Evolutionary conservation across 768 basidiomycete species (phyloP), one percentile per base, ranked within the genome.

Genomic region (Serendipita sp.): DNA sequence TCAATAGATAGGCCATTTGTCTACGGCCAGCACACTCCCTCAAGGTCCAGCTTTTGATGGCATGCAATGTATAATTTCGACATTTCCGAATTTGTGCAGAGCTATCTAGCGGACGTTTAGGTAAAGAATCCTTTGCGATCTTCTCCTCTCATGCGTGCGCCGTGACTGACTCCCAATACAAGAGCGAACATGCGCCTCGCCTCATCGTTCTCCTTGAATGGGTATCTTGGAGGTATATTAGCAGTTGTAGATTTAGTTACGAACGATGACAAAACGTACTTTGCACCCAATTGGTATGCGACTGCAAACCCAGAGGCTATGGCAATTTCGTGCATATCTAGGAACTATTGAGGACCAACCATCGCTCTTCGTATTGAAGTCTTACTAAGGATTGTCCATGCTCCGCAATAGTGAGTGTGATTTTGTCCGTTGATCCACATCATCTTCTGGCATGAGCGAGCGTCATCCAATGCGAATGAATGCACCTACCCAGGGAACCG

Each of bases 221-320:
- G 75, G 45, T 69, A 75, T 1, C 53, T 58, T 4, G 11, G n/a
- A n/a, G 9, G 9, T 22, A n/a, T 20, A n/a, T 58, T 31, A 58
- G 30, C 9, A 9, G 24, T 11, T 58, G 9, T 58, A n/a, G n/a
- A n/a, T n/a, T n/a, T n/a, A 9, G 11, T 30, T 13, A 9, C n/a
- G 11, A n/a, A n/a, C 31, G 17, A 30, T 58, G 53, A 31, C 9
- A 4, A n/a, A 26, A 58, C 53, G 9, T 34, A 71, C 11, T 68
- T 58, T 7, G 75, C 74, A n/a, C 74, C 74, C 11, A 76, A 67
- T 53, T 68, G 68, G 63, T 75, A 75, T 16, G 74, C 75, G 22
- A 73, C 75, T 7, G 71, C 72, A 44, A 76, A 69, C 3, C 75
- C 74, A 4, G 74, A 75, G 3, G 72, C 71, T n/a, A 76, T 71